Evolutionary conservation across 78 protist genomes (phyloP).

Genomic region (Emiliania huxleyi): DNA sequence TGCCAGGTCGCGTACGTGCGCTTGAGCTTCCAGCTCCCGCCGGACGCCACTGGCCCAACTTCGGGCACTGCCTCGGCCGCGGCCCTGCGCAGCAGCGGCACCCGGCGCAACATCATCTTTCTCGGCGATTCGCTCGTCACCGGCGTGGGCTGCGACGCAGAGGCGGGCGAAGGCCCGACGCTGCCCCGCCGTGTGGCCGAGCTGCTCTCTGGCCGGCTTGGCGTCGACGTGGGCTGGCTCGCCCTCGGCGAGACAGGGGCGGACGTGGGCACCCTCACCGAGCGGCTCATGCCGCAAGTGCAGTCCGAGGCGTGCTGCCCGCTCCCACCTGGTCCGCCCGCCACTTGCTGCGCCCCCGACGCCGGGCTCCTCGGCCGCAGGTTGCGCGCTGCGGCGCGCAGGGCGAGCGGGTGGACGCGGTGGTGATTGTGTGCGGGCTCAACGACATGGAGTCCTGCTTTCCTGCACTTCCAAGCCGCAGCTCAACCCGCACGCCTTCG

Average conservation of each 20-base stretch:
- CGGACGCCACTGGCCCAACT: neutral
- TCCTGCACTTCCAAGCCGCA: neutral
- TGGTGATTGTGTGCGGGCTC: neutral
- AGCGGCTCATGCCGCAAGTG: neutral
- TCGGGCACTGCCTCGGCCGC: neutral
- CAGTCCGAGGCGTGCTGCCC: too few species aligned
- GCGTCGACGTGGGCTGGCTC: neutral
- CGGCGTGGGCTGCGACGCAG: neutral
- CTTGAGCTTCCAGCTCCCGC: neutral
- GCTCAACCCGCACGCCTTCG: neutral
- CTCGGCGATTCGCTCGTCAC: slow-evolving; percentile 6
- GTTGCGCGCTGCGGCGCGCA: neutral
- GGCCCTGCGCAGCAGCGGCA: too few species aligned
- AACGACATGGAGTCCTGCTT: neutral
- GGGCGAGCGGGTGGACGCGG: neutral
- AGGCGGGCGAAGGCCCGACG: neutral
- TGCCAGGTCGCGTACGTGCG: neutral
- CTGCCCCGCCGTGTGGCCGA: neutral
- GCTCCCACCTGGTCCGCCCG: too few species aligned
- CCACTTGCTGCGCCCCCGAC: neutral
- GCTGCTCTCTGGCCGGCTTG: neutral
- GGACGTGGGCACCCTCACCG: neutral
- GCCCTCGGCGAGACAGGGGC: neutral
- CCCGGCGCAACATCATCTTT: neutral
- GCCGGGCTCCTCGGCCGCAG: too few species aligned